Evolutionary conservation across 192 early-diverging fungal genomes (phyloP).

Genomic region (Coemansia sp.): DNA sequence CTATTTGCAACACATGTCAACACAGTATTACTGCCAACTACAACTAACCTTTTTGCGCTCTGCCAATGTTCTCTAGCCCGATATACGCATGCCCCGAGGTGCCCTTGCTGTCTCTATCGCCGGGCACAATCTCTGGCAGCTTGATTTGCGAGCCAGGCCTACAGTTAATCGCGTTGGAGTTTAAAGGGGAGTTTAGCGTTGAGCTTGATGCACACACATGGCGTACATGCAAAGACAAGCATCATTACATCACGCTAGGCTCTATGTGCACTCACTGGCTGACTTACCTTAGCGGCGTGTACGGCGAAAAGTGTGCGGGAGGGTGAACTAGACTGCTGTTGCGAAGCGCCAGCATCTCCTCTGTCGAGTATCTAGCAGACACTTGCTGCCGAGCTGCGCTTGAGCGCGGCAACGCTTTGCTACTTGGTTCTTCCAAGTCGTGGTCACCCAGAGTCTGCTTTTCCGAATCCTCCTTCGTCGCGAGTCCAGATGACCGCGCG

Average conservation of each 20-base stretch:
- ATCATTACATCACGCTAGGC: not conserved
- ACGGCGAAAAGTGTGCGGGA: slow-evolving; percentile 35
- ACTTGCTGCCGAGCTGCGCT: not conserved
- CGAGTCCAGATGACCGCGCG: not conserved
- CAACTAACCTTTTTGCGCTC: slow-evolving; percentile 19
- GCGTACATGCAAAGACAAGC: not conserved
- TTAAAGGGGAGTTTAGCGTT: not conserved
- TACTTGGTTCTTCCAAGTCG: not conserved
- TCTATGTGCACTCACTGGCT: not conserved
- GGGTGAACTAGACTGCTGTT: slow-evolving; percentile 31
- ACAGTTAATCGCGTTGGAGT: slow-evolving; percentile 4
- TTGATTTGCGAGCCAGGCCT: slow-evolving; percentile 45
- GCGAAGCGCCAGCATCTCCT: slow-evolving; percentile 41
- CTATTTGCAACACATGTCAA: not conserved
- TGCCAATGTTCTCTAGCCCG: slow-evolving; percentile 30
- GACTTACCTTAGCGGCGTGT: slow-evolving; percentile 49
- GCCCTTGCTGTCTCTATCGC: slow-evolving; percentile 9
- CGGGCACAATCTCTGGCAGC: slow-evolving; percentile 21
- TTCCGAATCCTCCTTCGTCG: not conserved
- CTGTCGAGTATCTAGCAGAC: slow-evolving; percentile 27
- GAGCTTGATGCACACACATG: not conserved
- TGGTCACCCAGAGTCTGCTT: not conserved
- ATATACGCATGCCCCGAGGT: slow-evolving; percentile 17
- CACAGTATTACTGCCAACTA: not conserved
- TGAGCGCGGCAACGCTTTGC: not conserved